These are phyloP conservation scores for Toxicodendron radicans DNA, from an alignment of 345 rosid species.

Conservation along the genomic window DNA sequence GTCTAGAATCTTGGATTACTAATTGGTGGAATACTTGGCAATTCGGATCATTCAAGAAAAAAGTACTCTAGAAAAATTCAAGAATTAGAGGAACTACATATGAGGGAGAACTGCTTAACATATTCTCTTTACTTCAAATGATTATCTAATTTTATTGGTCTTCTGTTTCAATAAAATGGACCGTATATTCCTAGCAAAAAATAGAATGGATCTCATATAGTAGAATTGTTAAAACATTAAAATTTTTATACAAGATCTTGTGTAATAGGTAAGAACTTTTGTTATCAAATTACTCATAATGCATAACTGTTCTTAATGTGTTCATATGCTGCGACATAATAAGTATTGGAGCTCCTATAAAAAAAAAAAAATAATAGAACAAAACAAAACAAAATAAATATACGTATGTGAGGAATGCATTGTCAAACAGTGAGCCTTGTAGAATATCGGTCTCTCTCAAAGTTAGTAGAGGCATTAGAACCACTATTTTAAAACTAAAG, in stretches of 20 bases:
- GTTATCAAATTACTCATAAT: neutral
- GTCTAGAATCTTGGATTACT: neutral
- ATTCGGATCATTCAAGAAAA: no score
- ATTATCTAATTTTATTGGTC: neutral
- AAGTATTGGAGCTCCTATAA: neutral
- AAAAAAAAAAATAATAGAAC: no score
- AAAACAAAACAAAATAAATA: no score
- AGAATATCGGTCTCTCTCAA: neutral
- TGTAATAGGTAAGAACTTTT: neutral
- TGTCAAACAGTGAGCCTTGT: neutral
- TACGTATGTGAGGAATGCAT: neutral
- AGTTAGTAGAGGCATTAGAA: neutral
- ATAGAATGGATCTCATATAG: neutral
- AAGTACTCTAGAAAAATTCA: no score
- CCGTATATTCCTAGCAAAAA: no score
- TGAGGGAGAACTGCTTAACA: neutral
- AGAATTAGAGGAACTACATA: no score
- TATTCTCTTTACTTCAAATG: neutral
- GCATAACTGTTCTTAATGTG: constrained; percentile 6
- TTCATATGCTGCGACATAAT: neutral
- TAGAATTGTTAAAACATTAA: neutral
- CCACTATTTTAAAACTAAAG: constrained; percentile 2
- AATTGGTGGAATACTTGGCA: no score
- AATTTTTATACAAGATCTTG: neutral
- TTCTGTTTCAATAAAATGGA: neutral